These are phyloP conservation scores for Plectosphaerella cucumerina DNA, from an alignment of 2,329 filamentous ascomycete genomes.

Conservation along the genomic window DNA sequence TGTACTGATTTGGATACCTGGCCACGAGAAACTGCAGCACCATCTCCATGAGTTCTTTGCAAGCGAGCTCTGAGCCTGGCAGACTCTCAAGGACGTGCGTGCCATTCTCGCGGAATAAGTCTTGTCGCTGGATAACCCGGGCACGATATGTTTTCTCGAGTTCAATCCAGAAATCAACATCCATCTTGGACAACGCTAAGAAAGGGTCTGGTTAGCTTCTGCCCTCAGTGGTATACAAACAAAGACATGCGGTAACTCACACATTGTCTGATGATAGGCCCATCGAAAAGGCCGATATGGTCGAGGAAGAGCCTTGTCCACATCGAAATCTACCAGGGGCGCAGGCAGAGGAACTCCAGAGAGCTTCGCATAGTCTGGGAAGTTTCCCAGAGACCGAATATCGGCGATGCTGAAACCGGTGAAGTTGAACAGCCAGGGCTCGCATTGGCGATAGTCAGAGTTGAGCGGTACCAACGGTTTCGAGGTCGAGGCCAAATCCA, in stretches of 20 bases:
- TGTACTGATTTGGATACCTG: constrained; percentile 74
- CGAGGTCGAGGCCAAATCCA: constrained; percentile 8
- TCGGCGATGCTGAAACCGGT: constrained; percentile 70
- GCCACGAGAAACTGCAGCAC: constrained; percentile 72
- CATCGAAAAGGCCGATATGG: constrained; percentile 81
- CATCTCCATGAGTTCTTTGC: constrained; percentile 88
- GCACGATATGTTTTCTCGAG: constrained; percentile 68
- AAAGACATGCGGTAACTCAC: constrained; percentile 44
- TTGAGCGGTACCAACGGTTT: constrained; percentile 25
- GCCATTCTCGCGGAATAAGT: constrained; percentile 60
- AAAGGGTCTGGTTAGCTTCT: constrained; percentile 5
- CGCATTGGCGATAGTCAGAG: constrained; percentile 27
- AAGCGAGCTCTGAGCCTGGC: constrained; percentile 73
- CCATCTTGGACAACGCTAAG: constrained; percentile 70
- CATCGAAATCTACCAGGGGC: constrained; percentile 61
- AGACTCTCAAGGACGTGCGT: constrained; percentile 61
- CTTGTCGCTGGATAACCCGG: constrained; percentile 65
- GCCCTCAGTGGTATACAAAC: not conserved
- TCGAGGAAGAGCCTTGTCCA: constrained; percentile 62
- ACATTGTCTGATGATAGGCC: constrained; percentile 89
- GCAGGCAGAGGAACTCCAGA: constrained; percentile 70
- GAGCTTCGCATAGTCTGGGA: constrained; percentile 72
- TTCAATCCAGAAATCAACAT: constrained; percentile 86
- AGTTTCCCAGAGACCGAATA: constrained; percentile 66
- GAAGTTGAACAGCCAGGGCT: constrained; percentile 46